A percentile compares a stretch with the other conserved stretches of the same genome.
Conservation (phyloP, 345 rosid species). For the sweet orange (Citrus sinensis) region DNA sequence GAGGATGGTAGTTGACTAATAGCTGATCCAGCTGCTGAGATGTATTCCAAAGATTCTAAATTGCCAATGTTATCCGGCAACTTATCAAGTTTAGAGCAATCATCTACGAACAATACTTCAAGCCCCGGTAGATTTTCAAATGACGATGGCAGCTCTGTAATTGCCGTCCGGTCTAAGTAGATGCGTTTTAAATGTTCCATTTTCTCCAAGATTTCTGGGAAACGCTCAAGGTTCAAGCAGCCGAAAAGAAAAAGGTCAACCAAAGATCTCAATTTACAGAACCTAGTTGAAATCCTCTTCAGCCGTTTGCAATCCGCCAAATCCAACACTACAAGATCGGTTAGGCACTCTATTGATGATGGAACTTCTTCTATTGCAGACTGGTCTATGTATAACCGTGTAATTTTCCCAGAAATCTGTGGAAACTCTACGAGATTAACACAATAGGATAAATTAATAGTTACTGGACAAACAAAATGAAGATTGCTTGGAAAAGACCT, state of each 20-base stretch:
- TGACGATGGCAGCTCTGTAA: too few relatives aligned
- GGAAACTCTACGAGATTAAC: too few relatives aligned
- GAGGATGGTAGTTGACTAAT: not conserved
- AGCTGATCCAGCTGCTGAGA: not conserved
- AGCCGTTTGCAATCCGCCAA: rapidly evolving
- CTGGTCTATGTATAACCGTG: too few relatives aligned
- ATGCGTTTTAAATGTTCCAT: not conserved
- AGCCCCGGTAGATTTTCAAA: not conserved
- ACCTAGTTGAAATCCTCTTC: not conserved
- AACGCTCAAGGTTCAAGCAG: not conserved
- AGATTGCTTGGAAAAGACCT: too few relatives aligned
- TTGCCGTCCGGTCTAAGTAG: not conserved
- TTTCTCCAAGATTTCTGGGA: not conserved
- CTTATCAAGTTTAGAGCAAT: not conserved
- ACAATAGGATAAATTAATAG: too few relatives aligned
- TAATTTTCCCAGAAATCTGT: too few relatives aligned
- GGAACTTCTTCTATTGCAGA: too few relatives aligned
- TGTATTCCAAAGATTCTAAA: not conserved
- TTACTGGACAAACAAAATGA: too few relatives aligned
- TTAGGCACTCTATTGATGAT: not conserved
- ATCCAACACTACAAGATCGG: rapidly evolving
- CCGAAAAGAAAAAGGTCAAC: not conserved
- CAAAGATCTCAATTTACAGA: not conserved
- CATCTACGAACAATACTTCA: rapidly evolving
- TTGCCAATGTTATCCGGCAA: not conserved